Conservation (phyloP, 164 flowering plant species). For the Magnolia sinica region DNA sequence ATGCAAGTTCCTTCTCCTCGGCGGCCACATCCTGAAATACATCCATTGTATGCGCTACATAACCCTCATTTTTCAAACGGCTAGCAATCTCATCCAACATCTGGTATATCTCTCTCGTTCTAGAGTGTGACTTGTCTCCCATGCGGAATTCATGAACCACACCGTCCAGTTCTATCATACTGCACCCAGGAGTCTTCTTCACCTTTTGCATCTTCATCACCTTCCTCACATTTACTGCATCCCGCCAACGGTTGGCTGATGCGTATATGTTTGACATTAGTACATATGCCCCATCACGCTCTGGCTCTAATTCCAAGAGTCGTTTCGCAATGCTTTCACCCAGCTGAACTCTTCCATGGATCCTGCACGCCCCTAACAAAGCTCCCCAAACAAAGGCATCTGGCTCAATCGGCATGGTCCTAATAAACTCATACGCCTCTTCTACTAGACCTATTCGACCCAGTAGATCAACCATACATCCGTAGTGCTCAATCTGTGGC, state of each 20-base stretch:
- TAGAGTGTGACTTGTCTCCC: slow-evolving; percentile 17
- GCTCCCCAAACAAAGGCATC: slow-evolving; percentile 22
- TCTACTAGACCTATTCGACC: slow-evolving; percentile 17
- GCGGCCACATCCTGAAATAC: slow-evolving; percentile 8
- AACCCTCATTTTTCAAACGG: slow-evolving; percentile 8
- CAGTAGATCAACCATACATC: slow-evolving; percentile 24
- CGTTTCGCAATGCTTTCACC: slow-evolving; percentile 7
- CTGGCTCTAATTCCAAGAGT: slow-evolving; percentile 17
- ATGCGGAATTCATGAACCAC: slow-evolving; percentile 17
- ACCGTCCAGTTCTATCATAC: slow-evolving; percentile 20
- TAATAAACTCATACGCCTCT: slow-evolving; percentile 15
- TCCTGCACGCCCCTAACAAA: slow-evolving; percentile 20
- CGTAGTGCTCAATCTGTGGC: slow-evolving; percentile 22
- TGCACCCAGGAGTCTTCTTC: slow-evolving; percentile 22
- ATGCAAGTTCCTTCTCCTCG: slow-evolving; percentile 15
- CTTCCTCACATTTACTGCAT: slow-evolving; percentile 16
- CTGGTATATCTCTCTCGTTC: slow-evolving; percentile 14
- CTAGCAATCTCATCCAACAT: slow-evolving; percentile 14
- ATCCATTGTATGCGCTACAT: slow-evolving; percentile 1
- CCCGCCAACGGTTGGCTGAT: slow-evolving; percentile 11
- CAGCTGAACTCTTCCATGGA: slow-evolving; percentile 15
- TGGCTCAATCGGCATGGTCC: slow-evolving; percentile 18
- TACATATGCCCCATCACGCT: slow-evolving; percentile 18
- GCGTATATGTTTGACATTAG: slow-evolving; percentile 23
- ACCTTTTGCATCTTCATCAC: slow-evolving; percentile 13